These are phyloP conservation scores for Cyathus striatus DNA, from an alignment of 768 basidiomycete species.

Conservation along the genomic window DNA sequence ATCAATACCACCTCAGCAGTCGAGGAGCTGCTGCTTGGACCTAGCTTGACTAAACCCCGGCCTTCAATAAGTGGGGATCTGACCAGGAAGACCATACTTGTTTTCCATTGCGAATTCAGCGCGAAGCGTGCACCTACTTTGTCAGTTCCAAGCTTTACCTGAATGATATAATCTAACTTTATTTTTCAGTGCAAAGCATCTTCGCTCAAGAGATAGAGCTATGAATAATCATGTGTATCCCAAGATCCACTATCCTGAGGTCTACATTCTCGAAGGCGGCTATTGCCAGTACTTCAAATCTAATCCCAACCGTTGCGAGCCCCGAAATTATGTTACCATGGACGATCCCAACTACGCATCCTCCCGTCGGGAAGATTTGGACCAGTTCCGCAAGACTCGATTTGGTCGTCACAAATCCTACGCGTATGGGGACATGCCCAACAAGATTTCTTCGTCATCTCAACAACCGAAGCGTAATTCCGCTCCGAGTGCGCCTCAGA, in stretches of 20 bases:
- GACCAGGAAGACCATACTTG: conserved; percentile 72
- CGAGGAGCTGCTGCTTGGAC: conserved; percentile 74
- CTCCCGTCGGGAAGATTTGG: conserved; percentile 81
- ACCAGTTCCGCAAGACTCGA: conserved; percentile 86
- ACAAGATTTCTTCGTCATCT: conserved; percentile 29
- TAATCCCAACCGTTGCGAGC: conserved; percentile 69
- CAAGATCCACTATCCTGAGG: conserved; percentile 90
- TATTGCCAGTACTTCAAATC: conserved; percentile 84
- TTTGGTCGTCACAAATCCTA: conserved; percentile 91
- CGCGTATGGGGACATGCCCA: conserved; percentile 76
- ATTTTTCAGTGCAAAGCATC: conserved; percentile 75
- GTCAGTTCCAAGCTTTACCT: conserved; percentile 41
- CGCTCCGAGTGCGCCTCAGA: conserved; percentile 47
- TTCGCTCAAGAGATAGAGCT: conserved; percentile 86
- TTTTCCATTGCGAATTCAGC: conserved; percentile 99
- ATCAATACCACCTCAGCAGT: conserved; percentile 77
- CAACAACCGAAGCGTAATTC: conserved; percentile 61
- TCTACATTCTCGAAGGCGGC: conserved; percentile 95
- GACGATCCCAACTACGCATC: conserved; percentile 83
- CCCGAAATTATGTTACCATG: conserved; percentile 85
- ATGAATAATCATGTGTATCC: conserved; percentile 89
- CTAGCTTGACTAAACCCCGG: conserved; percentile 46
- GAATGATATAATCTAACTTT: not conserved
- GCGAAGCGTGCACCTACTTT: conserved; percentile 94
- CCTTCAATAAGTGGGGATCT: conserved; percentile 73